phyloP scores from a whole-genome alignment of 176 grass and related monocot genomes.

The Microstegium vimineum region DNA sequence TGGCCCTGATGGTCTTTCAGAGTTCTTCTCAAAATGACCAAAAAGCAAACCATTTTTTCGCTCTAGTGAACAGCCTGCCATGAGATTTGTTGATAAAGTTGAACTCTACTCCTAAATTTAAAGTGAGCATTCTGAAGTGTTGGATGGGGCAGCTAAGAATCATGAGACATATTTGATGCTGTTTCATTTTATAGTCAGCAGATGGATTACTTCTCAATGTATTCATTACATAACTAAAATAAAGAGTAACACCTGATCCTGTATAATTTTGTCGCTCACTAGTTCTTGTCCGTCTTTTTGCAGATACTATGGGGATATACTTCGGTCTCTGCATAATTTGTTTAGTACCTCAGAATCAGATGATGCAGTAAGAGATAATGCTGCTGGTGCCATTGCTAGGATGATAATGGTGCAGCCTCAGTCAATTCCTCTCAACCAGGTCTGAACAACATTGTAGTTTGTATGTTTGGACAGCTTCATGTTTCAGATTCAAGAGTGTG shows the following conservation, averaged over 20 bases:
- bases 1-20: constrained; percentile 6
- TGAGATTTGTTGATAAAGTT: constrained; percentile 3
- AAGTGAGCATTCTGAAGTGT: neutral
- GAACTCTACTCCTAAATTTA: neutral
- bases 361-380: constrained; percentile 87
- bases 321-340: constrained; percentile 67
- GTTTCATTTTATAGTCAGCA: neutral
- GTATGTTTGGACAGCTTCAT: constrained; percentile 14
- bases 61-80: neutral
- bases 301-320: constrained; percentile 91
- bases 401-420: constrained; percentile 99
- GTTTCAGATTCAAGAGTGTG: constrained; percentile 5
- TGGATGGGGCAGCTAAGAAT: constrained; percentile 10
- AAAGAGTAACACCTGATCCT: neutral
- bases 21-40: neutral
- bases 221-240: neutral
- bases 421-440: constrained; percentile 91
- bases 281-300: constrained; percentile 28
- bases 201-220: neutral
- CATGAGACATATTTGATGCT: neutral
- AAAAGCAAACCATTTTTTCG: neutral
- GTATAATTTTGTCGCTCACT: constrained; percentile 15
- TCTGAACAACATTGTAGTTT: constrained; percentile 17
- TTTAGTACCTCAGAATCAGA: constrained; percentile 81
- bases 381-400: constrained; percentile 93